Conservation (phyloP, 768 basidiomycete genomes). For the Astraeus odoratus region DNA sequence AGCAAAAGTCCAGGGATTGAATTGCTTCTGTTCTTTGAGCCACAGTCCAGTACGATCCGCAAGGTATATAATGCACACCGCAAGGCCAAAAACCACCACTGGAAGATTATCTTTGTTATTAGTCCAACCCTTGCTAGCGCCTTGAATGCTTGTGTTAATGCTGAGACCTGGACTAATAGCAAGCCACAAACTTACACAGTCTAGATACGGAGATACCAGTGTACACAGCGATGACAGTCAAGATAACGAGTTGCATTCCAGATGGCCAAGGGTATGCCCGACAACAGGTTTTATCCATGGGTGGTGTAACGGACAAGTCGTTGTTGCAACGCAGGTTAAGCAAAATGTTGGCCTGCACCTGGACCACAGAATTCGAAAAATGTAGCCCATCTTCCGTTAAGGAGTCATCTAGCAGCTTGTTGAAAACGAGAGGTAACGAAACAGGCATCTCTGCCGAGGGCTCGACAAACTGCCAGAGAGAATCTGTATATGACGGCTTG, state of each 20-base stretch:
- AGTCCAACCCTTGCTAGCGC: slow-evolving; percentile 9
- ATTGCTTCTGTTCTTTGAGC: slow-evolving; percentile 87
- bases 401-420: slow-evolving; percentile 64
- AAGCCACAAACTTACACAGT: slow-evolving; percentile 16
- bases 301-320: slow-evolving; percentile 50
- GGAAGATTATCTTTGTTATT: slow-evolving; percentile 26
- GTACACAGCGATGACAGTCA: slow-evolving; percentile 40
- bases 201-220: slow-evolving; percentile 45
- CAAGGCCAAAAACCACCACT: slow-evolving; percentile 55
- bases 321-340: slow-evolving; percentile 81
- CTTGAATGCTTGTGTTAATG: slow-evolving; percentile 7
- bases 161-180: slow-evolving; percentile 7
- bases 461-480: slow-evolving; percentile 24
- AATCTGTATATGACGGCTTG: slow-evolving; percentile 26
- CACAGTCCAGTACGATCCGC: slow-evolving; percentile 85
- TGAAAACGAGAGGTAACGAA: slow-evolving; percentile 72
- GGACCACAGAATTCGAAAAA: slow-evolving; percentile 56
- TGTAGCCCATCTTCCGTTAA: slow-evolving; percentile 85
- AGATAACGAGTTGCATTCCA: slow-evolving; percentile 45
- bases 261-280: slow-evolving; percentile 65
- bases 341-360: slow-evolving; percentile 68
- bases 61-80: slow-evolving; percentile 61
- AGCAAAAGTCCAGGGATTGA: slow-evolving; percentile 59
- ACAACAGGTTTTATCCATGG: slow-evolving; percentile 76
- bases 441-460: slow-evolving; percentile 29